These are phyloP conservation scores for Picocystis sp. DNA, from an alignment of 163 green algal genomes.

Conservation along the genomic window DNA sequence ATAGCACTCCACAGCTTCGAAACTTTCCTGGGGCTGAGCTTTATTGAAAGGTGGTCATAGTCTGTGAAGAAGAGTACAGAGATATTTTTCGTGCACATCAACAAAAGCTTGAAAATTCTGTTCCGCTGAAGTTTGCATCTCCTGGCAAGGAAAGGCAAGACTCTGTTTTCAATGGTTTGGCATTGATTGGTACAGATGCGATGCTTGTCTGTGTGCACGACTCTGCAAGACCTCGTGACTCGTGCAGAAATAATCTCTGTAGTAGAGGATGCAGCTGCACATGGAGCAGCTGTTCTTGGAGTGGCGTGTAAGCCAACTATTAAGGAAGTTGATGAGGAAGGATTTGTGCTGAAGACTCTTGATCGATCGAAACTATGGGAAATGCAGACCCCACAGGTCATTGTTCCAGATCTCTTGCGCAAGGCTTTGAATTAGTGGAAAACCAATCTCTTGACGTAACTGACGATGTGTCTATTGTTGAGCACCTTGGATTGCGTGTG, in stretches of 20 bases:
- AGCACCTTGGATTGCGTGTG: conserved; percentile 76
- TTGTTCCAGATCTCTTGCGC: conserved; percentile 58
- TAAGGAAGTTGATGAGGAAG: conserved; percentile 68
- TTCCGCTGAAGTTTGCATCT: conserved; percentile 53
- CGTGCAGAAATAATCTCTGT: conserved; percentile 33
- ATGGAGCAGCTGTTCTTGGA: conserved; percentile 83
- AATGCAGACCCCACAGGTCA: conserved; percentile 96
- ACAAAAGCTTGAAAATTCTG: neutral
- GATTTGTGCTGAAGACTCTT: conserved; percentile 70
- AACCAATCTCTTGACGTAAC: conserved; percentile 64
- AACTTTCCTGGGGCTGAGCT: conserved; percentile 67
- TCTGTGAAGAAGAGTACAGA: conserved; percentile 55
- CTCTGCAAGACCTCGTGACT: conserved; percentile 68
- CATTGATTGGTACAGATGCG: conserved; percentile 22
- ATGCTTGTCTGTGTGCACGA: conserved; percentile 83
- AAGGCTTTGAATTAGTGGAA: conserved; percentile 68
- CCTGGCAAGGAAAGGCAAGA: conserved; percentile 87
- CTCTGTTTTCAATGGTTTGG: conserved; percentile 68
- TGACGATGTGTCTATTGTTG: conserved; percentile 95
- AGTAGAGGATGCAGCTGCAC: conserved; percentile 19
- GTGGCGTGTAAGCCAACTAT: conserved; percentile 95
- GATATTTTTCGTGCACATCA: conserved; percentile 44
- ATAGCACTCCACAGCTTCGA: conserved; percentile 36
- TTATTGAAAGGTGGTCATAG: conserved; percentile 89
- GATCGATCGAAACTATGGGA: conserved; percentile 78